Evolutionary conservation across 257 asterid species (phyloP), one percentile per base, ranked within the genome.

Genomic region (Orobanche coerulescens): DNA sequence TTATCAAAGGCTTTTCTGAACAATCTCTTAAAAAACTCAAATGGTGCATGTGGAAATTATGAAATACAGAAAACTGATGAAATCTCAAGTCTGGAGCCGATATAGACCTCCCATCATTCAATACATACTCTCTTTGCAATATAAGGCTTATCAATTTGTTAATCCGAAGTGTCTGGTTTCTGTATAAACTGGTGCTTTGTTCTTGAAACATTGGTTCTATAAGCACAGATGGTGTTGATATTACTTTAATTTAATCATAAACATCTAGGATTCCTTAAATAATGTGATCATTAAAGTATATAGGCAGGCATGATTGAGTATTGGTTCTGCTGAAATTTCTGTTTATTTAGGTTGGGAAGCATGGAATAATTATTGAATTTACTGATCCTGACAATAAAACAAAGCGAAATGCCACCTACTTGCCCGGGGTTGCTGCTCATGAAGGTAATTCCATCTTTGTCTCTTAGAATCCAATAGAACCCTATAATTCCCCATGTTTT

Each of bases 361-460:
- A 93, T 67, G 99, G 99, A 23, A 84, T 93, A 70, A 89, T 89
- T 58, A 89, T 93, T 72, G 99, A 93, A 76, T 93, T 93, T 70
- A 81, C 85, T 23, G 99, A 89, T 66, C 94, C 95, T 57, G 76
- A 72, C 61, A 74, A 82, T 64, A 80, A 77, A 59, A 72, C 75
- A 16, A 62, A 75, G 79, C 87, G 95, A 71, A 89, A 84, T 49
- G 99, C 96, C 68, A 93, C 99, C 22, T 93, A 93, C 81, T 87
- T 93, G 76, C 97, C 99, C 36, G 99, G 89, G 79, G 85, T 93
- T 57, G 96, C 97, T 62, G 91, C 96, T 65, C 97, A 93, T 66
- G 99, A 89, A 89, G 97, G 99, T 89, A 65, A 66, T 54, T 43
- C 64, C 13, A 52, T 5, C 26, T 59, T 36, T 63, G 1, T 20